phyloP scores from a whole-genome alignment of 352 stramenopile genomes.

The Blastocystis sp. region DNA sequence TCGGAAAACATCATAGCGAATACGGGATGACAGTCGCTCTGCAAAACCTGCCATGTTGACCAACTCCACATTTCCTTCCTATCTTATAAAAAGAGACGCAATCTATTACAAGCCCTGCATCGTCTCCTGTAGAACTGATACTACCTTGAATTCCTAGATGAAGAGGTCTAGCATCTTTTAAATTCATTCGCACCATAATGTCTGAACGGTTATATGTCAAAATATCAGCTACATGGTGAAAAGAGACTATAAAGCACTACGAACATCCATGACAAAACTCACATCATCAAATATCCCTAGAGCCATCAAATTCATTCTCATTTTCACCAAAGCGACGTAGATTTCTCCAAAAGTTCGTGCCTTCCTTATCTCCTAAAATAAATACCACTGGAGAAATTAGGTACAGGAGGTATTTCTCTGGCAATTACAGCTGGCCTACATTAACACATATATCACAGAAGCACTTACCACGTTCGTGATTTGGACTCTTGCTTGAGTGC shows the following conservation, averaged over 20 bases:
- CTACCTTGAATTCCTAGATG: neutral
- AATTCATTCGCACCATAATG: neutral
- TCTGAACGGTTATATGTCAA: neutral
- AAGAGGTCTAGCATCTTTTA: conserved; percentile 5
- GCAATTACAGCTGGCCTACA: neutral
- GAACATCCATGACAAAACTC: neutral
- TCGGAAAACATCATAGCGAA: conserved; percentile 24
- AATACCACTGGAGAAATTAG: neutral
- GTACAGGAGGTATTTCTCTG: neutral
- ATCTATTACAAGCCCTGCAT: neutral
- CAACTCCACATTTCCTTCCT: conserved; percentile 24
- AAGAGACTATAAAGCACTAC: neutral
- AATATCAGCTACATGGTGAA: neutral
- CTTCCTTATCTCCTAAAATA: conserved; percentile 18
- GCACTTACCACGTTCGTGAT: neutral
- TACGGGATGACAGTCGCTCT: neutral
- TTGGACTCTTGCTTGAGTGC: neutral
- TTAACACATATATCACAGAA: neutral
- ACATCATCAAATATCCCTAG: conserved; percentile 52
- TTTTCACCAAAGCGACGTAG: conserved; percentile 48
- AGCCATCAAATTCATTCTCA: conserved; percentile 56
- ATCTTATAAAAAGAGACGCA: neutral
- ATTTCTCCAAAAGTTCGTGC: conserved; percentile 43
- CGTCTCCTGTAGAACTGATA: neutral
- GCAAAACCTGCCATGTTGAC: neutral